Evolutionary conservation across 768 basidiomycete species (phyloP).

Genomic region (Leucocoprinus leucothites): DNA sequence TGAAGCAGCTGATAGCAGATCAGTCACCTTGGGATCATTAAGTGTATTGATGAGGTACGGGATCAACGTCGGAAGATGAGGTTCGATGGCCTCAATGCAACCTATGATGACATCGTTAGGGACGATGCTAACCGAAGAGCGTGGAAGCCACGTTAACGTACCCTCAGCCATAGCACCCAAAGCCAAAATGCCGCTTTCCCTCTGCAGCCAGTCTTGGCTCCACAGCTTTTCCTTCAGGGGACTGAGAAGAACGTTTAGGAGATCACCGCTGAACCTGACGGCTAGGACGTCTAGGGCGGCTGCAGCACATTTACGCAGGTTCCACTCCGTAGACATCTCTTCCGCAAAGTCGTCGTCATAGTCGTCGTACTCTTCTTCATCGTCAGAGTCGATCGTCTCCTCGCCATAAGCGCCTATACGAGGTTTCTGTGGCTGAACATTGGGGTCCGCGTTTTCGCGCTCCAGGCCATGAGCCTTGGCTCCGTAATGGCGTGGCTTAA

Average conservation of each 20-base stretch:
- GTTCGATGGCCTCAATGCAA: slow-evolving; percentile 94
- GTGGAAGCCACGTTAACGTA: slow-evolving; percentile 31
- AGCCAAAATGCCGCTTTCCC: slow-evolving; percentile 94
- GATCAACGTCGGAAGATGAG: slow-evolving; percentile 89
- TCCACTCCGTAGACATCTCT: slow-evolving; percentile 98
- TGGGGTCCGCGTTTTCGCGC: slow-evolving; percentile 51
- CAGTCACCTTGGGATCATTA: slow-evolving; percentile 82
- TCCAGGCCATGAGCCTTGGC: slow-evolving; percentile 83
- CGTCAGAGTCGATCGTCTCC: slow-evolving; percentile 80
- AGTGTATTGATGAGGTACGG: slow-evolving; percentile 91
- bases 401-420: slow-evolving; percentile 71
- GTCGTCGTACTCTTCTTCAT: slow-evolving; percentile 84
- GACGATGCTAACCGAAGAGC: not conserved
- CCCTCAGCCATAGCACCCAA: slow-evolving; percentile 99
- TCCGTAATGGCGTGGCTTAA: slow-evolving; percentile 93
- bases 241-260: slow-evolving; percentile 84
- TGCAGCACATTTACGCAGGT: slow-evolving; percentile 95
- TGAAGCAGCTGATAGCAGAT: slow-evolving; percentile 6
- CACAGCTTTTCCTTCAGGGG: slow-evolving; percentile 93
- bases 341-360: slow-evolving; percentile 94
- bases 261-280: slow-evolving; percentile 86
- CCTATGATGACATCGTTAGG: slow-evolving; percentile 44
- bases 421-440: slow-evolving; percentile 32
- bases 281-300: slow-evolving; percentile 97
- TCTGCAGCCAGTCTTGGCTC: slow-evolving; percentile 88